These are phyloP conservation scores for Peniophora sp. DNA, from an alignment of 1,284 basidiomycete genomes.

Conservation along the genomic window DNA sequence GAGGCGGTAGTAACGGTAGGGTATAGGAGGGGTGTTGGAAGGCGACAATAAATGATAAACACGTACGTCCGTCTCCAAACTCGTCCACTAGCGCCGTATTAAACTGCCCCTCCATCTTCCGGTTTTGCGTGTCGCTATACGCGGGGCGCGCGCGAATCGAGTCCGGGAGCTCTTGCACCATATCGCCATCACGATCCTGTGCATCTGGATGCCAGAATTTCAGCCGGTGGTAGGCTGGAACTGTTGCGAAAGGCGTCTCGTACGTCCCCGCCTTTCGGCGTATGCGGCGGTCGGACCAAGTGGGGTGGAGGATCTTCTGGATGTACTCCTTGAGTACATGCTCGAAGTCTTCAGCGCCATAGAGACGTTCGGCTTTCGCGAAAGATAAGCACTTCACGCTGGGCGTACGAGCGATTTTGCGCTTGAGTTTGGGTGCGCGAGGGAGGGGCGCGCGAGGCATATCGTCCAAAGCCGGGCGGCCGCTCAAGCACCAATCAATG, in stretches of 20 bases:
- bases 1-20: neutral
- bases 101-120: neutral
- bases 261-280: neutral
- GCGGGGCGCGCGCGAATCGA: neutral
- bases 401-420: neutral
- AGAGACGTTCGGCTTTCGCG: neutral
- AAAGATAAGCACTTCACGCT: neutral
- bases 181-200: neutral
- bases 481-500: neutral
- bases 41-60: too few species aligned
- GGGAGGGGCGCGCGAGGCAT: neutral
- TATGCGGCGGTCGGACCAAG: neutral
- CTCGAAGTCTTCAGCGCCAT: neutral
- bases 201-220: conserved; percentile 1
- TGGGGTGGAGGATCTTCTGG: neutral
- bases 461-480: neutral
- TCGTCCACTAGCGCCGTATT: neutral
- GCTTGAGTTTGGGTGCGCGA: neutral
- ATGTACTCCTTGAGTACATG: neutral
- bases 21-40: too few species aligned
- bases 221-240: neutral
- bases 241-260: neutral
- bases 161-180: neutral
- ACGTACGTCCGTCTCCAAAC: neutral
- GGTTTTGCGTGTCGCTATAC: neutral